Evolutionary conservation across 768 basidiomycete genomes (phyloP).

Genomic region (Pleurotus pulmonarius): DNA sequence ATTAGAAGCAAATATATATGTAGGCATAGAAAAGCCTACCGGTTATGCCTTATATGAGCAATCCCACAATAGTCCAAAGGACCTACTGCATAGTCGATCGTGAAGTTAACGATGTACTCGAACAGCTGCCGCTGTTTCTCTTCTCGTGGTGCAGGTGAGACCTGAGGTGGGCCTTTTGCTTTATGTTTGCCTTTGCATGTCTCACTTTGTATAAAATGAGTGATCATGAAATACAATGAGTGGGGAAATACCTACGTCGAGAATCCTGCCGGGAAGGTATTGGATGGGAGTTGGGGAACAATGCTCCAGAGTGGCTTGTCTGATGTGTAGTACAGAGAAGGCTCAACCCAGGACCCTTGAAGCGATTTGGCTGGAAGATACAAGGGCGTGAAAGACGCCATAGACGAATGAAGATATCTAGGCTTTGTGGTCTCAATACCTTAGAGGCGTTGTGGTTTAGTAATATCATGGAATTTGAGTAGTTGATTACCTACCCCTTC

Average conservation of each 20-base stretch:
- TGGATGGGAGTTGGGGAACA: conserved; percentile 1
- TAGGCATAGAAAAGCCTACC: neutral
- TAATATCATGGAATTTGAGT: too few species aligned
- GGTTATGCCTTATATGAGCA: neutral
- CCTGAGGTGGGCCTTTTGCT: too few species aligned
- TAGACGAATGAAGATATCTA: too few species aligned
- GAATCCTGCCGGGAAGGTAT: neutral
- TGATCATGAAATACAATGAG: neutral
- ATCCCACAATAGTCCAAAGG: conserved; percentile 9
- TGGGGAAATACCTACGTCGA: neutral
- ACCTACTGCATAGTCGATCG: too few species aligned
- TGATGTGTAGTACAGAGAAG: neutral
- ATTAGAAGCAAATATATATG: neutral
- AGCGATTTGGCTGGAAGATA: too few species aligned
- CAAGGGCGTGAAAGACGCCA: too few species aligned
- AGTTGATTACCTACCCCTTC: too few species aligned
- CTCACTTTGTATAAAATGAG: neutral
- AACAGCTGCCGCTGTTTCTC: too few species aligned
- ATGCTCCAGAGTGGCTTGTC: neutral
- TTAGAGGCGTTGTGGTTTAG: too few species aligned
- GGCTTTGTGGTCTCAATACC: too few species aligned
- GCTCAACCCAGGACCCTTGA: too few species aligned
- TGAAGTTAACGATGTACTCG: too few species aligned
- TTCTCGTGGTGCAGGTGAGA: neutral
- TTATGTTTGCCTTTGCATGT: neutral